Conservation (phyloP, 768 basidiomycete species). For the Pleurotus ostreatus region DNA sequence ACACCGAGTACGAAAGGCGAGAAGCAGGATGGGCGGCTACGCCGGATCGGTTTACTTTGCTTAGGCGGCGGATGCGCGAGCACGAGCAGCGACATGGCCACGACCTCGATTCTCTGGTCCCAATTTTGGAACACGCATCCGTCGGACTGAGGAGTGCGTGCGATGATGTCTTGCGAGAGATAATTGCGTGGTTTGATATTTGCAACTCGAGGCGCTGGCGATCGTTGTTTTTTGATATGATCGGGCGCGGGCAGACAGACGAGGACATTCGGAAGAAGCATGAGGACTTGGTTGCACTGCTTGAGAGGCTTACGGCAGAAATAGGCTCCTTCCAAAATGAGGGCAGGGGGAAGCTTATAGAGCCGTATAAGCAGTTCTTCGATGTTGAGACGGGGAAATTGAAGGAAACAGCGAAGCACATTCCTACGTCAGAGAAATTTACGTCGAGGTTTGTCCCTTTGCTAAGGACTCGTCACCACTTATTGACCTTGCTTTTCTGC, state of each 20-base stretch:
- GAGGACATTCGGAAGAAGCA: conserved; percentile 21
- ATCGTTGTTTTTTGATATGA: conserved; percentile 17
- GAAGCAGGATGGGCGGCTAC: conserved; percentile 10
- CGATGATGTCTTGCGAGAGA: conserved; percentile 17
- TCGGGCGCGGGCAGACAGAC: conserved; percentile 11
- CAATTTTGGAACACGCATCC: conserved; percentile 35
- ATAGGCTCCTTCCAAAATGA: conserved; percentile 30
- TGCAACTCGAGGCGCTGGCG: conserved; percentile 34
- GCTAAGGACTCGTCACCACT: background rate
- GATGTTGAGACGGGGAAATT: conserved; percentile 30
- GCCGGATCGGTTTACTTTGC: conserved; percentile 23
- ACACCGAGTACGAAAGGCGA: background rate
- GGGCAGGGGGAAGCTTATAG: conserved; percentile 31
- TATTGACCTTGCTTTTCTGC: background rate
- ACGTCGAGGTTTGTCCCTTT: conserved; percentile 28
- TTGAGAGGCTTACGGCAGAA: conserved; percentile 21
- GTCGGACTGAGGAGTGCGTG: conserved; percentile 28
- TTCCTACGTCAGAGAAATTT: conserved; percentile 27
- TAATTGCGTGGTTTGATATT: conserved; percentile 30
- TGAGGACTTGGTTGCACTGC: conserved; percentile 18
- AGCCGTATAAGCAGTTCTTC: conserved; percentile 39
- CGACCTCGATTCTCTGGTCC: conserved; percentile 35
- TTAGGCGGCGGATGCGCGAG: conserved; percentile 23
- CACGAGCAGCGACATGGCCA: conserved; percentile 38
- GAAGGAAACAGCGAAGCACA: conserved; percentile 13